A percentile compares a stretch with the other conserved stretches of the same genome.
Conservation (phyloP, 2,329 filamentous ascomycete genomes). For the Blastomyces silverae region DNA sequence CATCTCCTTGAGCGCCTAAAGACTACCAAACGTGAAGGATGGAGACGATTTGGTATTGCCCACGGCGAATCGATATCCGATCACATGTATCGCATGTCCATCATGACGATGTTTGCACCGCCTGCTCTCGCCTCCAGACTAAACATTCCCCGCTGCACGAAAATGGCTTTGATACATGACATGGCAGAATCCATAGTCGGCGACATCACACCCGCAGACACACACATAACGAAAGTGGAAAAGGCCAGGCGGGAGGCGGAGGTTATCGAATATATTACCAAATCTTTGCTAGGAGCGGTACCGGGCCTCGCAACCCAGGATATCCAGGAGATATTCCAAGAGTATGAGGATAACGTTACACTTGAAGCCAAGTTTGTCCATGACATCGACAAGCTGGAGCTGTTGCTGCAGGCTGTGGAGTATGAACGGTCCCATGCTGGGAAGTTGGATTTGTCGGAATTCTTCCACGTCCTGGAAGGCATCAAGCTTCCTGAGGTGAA, state of each 20-base stretch:
- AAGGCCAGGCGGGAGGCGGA: slow-evolving; percentile 80
- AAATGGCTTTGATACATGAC: slow-evolving; percentile 94
- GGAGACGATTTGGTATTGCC: slow-evolving; percentile 76
- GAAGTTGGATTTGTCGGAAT: slow-evolving; percentile 73
- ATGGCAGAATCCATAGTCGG: slow-evolving; percentile 95
- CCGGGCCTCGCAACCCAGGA: slow-evolving; percentile 61
- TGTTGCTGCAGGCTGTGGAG: slow-evolving; percentile 91
- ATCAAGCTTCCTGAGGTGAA: slow-evolving; percentile 72
- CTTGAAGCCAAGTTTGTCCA: slow-evolving; percentile 85
- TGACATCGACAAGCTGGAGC: slow-evolving; percentile 94
- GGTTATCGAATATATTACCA: slow-evolving; percentile 87
- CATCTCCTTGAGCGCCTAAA: slow-evolving; percentile 91
- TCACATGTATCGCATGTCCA: slow-evolving; percentile 99
- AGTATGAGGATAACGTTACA: slow-evolving; percentile 86
- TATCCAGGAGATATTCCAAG: slow-evolving; percentile 78
- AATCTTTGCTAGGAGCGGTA: slow-evolving; percentile 64
- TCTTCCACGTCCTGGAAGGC: slow-evolving; percentile 66
- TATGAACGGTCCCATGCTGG: slow-evolving; percentile 71
- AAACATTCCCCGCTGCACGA: slow-evolving; percentile 76
- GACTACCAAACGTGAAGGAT: slow-evolving; percentile 93
- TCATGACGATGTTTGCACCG: slow-evolving; percentile 89
- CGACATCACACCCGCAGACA: slow-evolving; percentile 89
- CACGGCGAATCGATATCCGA: slow-evolving; percentile 84
- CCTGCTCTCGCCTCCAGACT: slow-evolving; percentile 62
- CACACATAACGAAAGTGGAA: slow-evolving; percentile 69